Percentiles rank a stretch among this genome's conserved stretches.
phyloP scores from a whole-genome alignment of 1,139 yeast species.

The Pichia sp. region DNA sequence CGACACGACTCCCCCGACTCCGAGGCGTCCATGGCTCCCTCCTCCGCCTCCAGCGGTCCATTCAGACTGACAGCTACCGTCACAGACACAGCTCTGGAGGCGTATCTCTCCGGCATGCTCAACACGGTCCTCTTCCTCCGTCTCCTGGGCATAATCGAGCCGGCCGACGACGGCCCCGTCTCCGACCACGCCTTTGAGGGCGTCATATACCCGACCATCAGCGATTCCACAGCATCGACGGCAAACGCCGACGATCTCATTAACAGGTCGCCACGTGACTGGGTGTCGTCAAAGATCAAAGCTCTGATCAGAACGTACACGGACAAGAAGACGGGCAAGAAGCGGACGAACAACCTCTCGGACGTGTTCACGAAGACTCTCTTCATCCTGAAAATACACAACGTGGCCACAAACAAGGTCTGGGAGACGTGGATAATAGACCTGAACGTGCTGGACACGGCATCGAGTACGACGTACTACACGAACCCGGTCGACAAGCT shows the following conservation, averaged over 20 bases:
- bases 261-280: neutral
- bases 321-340: neutral
- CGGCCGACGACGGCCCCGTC: conserved; percentile 28
- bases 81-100: conserved; percentile 14
- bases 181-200: conserved; percentile 39
- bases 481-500: neutral
- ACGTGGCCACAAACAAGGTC: neutral
- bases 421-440: conserved; percentile 8
- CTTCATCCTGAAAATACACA: neutral
- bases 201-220: conserved; percentile 9
- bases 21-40: neutral
- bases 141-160: conserved; percentile 64
- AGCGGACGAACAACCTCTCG: neutral
- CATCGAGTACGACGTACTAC: neutral
- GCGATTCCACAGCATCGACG: neutral
- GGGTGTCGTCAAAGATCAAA: neutral
- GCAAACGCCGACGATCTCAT: neutral
- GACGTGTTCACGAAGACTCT: conserved; percentile 1
- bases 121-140: conserved; percentile 72
- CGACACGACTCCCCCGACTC: neutral
- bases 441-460: neutral
- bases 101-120: conserved; percentile 46
- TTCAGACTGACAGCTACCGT: neutral
- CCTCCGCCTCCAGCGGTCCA: neutral
- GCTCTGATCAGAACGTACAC: neutral